phyloP scores from a whole-genome alignment of 495 filamentous ascomycete genomes.

The Bombardia bombarda region DNA sequence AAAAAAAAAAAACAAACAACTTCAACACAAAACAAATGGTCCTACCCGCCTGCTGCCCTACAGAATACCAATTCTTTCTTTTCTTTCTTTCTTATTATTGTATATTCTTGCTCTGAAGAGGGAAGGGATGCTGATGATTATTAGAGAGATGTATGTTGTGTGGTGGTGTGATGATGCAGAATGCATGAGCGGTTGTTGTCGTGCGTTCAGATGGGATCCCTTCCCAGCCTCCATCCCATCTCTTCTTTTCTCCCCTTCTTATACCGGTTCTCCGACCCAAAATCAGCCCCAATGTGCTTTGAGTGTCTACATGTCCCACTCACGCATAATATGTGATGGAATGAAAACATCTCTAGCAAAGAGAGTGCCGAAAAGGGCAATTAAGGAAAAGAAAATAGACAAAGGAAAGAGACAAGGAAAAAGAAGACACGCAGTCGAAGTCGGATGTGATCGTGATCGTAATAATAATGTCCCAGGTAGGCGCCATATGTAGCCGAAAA shows the following conservation, averaged over 20 bases:
- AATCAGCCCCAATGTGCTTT: too few species aligned
- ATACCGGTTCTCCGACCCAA: too few species aligned
- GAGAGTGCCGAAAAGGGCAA: constrained; percentile 8
- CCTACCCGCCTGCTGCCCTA: background rate
- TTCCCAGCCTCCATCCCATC: too few species aligned
- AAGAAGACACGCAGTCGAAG: constrained; percentile 6
- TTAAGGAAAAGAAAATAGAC: too few species aligned
- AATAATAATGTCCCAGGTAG: constrained; percentile 20
- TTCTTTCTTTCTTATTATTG: background rate
- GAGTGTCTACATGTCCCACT: too few species aligned
- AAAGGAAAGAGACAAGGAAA: constrained; percentile 7
- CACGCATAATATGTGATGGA: too few species aligned
- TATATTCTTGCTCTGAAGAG: constrained; percentile 9
- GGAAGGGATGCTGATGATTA: constrained; percentile 20
- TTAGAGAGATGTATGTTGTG: constrained; percentile 20
- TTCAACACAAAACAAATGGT: background rate
- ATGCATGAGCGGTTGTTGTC: too few species aligned
- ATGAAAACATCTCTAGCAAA: constrained; percentile 8
- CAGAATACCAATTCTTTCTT: background rate
- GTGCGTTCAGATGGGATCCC: too few species aligned
- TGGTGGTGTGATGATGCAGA: too few species aligned
- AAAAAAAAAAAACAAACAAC: too few species aligned
- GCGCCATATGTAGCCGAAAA: constrained; percentile 14
- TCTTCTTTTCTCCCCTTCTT: too few species aligned
- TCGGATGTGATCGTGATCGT: constrained; percentile 19